These are phyloP conservation scores for Crassisporium funariophilum DNA, from an alignment of 768 basidiomycete genomes.

Conservation along the genomic window DNA sequence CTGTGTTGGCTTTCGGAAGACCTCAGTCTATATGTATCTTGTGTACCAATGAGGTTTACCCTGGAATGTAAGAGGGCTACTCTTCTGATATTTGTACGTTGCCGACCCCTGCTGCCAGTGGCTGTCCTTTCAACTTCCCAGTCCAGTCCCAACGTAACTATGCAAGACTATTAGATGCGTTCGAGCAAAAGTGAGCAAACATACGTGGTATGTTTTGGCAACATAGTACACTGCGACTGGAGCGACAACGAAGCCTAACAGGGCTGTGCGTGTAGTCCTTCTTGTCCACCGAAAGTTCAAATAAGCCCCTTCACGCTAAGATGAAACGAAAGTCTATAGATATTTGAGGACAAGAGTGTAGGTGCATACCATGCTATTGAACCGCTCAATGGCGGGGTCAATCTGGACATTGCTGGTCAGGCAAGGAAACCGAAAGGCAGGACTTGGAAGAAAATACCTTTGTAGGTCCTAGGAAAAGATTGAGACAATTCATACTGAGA, in stretches of 20 bases:
- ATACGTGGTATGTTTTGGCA: conserved; percentile 45
- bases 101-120: conserved; percentile 8
- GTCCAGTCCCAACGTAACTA: conserved; percentile 59
- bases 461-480: conserved; percentile 52
- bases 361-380: conserved; percentile 48
- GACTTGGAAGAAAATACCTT: conserved; percentile 42
- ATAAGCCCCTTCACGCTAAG: conserved; percentile 83
- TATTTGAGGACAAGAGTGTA: conserved; percentile 2
- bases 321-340: conserved; percentile 10
- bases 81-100: conserved; percentile 1
- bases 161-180: conserved; percentile 1
- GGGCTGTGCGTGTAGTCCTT: conserved; percentile 58
- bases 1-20: no score
- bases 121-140: conserved; percentile 31
- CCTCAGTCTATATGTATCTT: no score
- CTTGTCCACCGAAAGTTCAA: conserved; percentile 81
- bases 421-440: neutral
- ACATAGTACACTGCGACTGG: conserved; percentile 60
- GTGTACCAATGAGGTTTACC: neutral
- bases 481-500: no score
- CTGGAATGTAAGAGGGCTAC: neutral
- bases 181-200: conserved; percentile 17
- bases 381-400: conserved; percentile 65
- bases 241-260: conserved; percentile 65
- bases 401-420: conserved; percentile 25